Percentiles rank a stretch among this genome's conserved stretches.
phyloP scores from a whole-genome alignment of 2,329 filamentous ascomycete genomes.

The Venturia nashicola region DNA sequence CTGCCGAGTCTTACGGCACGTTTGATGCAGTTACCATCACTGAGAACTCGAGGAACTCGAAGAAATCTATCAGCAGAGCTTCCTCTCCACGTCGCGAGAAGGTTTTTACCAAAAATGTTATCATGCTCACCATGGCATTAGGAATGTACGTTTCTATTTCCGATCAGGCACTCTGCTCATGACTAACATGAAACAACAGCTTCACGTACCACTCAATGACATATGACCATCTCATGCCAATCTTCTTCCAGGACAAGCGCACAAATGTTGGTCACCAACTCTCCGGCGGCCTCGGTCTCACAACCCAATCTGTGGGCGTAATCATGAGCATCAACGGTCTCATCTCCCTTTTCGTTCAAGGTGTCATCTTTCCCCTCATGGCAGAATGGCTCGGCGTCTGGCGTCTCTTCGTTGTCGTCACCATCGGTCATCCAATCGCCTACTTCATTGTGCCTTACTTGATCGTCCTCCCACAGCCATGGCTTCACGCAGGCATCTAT shows the following conservation, averaged over 20 bases:
- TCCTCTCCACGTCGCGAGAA: slow-evolving; percentile 29
- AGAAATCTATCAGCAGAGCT: slow-evolving; percentile 20
- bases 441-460: slow-evolving; percentile 61
- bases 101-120: slow-evolving; percentile 51
- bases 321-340: slow-evolving; percentile 59
- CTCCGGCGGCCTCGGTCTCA: slow-evolving; percentile 53
- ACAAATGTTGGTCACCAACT: slow-evolving; percentile 20
- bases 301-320: slow-evolving; percentile 52
- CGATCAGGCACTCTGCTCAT: neutral
- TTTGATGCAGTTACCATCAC: slow-evolving; percentile 47
- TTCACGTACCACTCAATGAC: slow-evolving; percentile 96
- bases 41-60: slow-evolving; percentile 32
- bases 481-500: slow-evolving; percentile 52
- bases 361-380: slow-evolving; percentile 53
- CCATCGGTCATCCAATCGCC: slow-evolving; percentile 51
- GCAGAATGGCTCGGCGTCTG: slow-evolving; percentile 54
- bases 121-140: slow-evolving; percentile 67
- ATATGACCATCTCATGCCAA: slow-evolving; percentile 82
- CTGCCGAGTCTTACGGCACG: slow-evolving; percentile 69
- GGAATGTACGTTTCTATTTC: slow-evolving; percentile 42
- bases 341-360: slow-evolving; percentile 63
- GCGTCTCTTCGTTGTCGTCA: slow-evolving; percentile 52
- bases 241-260: slow-evolving; percentile 76
- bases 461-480: slow-evolving; percentile 40
- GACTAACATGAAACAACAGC: neutral